Base-by-base conservation (phyloP, 2,329 filamentous ascomycete species). In the Pseudogymnoascus sp. region DNA sequence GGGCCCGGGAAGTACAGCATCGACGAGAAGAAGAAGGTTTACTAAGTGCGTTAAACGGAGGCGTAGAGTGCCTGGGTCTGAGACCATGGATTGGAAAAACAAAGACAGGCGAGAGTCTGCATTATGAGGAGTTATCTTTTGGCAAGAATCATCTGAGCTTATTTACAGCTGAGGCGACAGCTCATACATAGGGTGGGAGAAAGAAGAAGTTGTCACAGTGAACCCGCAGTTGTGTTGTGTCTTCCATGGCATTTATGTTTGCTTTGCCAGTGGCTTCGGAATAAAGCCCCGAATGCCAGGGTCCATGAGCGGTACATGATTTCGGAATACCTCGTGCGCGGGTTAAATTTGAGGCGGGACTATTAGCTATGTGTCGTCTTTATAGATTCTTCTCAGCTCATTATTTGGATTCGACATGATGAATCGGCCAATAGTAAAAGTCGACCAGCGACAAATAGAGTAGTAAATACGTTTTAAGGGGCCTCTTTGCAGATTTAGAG, bases 21-120 rank as follows among this genome's bases (percentile, higher is more conserved):
- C 76, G 94, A 99, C 78, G 94, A 99, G 86, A 99, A 99, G 90
- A 99, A 99, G 87, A 99, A 99, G 85, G 94, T 99, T 69, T 99
- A 99, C 80, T 99, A 84, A 64, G 63, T 52, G 25, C 12, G 15
- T 37, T 42, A 61, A 60, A 25, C 39, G 36, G 15, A 25, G 36
- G 55, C 36, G 36, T 39, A 58, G 61, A 42, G 37, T 33, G 31
- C 45, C 64, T 58, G 21, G 59, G 48, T 52, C 55, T 31, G 58
- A 35, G 61, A 59, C 39, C 21, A 61, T 25, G 64, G 64, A 61
- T 55, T 62, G 64, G 61, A 64, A 60, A 48, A 65, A 65, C n/a
- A n/a, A 60, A 59, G 59, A 25, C 39, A 9, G 13, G 48, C 60
- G 52, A 42, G 35, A 61, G 65, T 64, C 63, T 65, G 65, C 67